Evolutionary conservation across 345 rosid genomes (phyloP).

Genomic region (Psidium guajava): DNA sequence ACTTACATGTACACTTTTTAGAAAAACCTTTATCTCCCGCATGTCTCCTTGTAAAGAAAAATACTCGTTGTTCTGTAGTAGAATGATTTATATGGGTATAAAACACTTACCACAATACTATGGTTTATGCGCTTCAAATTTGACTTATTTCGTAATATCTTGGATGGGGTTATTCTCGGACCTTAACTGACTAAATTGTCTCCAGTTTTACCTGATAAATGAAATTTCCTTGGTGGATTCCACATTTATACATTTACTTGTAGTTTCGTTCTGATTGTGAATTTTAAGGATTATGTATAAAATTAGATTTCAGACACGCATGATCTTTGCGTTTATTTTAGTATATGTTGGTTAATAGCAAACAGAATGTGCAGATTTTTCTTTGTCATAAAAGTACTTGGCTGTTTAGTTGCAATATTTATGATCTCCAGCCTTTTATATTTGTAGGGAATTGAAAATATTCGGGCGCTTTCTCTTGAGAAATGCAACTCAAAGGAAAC

Average conservation of each 20-base stretch:
- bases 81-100: background rate
- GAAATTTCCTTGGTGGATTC: too few relatives aligned
- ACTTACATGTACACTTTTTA: background rate
- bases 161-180: too few relatives aligned
- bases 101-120: too few relatives aligned
- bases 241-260: too few relatives aligned
- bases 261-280: background rate
- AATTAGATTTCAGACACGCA: background rate
- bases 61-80: accelerated
- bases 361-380: background rate
- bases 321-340: background rate
- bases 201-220: too few relatives aligned
- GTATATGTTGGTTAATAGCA: background rate
- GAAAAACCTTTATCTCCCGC: background rate
- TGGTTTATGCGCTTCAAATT: background rate
- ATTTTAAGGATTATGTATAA: background rate
- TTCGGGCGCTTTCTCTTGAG: background rate
- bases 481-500: background rate
- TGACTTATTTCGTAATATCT: background rate
- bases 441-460: background rate
- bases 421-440: background rate
- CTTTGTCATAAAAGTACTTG: background rate
- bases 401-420: background rate
- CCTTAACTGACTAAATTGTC: too few relatives aligned
- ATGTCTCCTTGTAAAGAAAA: background rate